phyloP scores from a whole-genome alignment of 306 rosid species.

The Styphnolobium japonicum region DNA sequence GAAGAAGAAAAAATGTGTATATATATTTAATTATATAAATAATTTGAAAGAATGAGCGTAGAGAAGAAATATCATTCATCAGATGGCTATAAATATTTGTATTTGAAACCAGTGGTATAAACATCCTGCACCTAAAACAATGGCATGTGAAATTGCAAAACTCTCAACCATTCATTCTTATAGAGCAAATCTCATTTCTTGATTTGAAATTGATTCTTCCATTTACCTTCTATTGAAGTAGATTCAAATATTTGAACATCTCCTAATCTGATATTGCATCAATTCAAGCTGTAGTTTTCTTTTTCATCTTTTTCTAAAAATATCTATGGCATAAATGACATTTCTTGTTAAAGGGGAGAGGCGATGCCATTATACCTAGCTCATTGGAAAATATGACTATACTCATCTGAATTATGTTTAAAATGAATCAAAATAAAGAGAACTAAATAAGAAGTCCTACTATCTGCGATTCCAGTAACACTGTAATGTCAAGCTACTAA shows the following conservation, averaged over 20 bases:
- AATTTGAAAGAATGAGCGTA: slow-evolving; percentile 7
- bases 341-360: neutral
- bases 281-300: neutral
- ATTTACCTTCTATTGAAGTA: neutral
- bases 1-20: slow-evolving; percentile 37
- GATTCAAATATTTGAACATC: neutral
- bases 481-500: neutral
- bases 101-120: neutral
- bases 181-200: slow-evolving; percentile 5
- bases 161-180: neutral
- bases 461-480: neutral
- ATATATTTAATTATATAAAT: neutral
- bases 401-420: slow-evolving; percentile 1
- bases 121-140: neutral
- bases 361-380: neutral
- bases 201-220: neutral
- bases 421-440: slow-evolving; percentile 19
- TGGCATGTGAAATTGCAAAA: neutral
- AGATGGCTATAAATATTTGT: neutral
- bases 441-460: neutral
- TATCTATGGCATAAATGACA: neutral
- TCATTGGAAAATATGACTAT: neutral
- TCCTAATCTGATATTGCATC: neutral
- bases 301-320: neutral
- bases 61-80: neutral